A percentile compares a stretch with the other conserved stretches of the same genome.
These are phyloP conservation scores for Paraphaeosphaeria minitans DNA, from an alignment of 2,329 filamentous ascomycete species.

Conservation along the genomic window DNA sequence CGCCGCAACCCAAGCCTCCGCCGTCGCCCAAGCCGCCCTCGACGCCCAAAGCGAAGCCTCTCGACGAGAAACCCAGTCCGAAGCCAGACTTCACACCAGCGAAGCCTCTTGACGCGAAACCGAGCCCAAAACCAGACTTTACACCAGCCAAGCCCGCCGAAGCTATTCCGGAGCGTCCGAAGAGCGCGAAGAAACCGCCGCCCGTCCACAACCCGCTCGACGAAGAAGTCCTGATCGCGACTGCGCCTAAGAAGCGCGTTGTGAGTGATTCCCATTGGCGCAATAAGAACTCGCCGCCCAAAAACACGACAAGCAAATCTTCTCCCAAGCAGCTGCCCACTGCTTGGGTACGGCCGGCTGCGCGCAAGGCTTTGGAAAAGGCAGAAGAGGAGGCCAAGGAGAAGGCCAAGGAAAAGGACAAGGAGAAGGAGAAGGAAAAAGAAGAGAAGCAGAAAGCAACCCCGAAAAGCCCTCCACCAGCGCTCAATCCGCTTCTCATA, in stretches of 20 bases:
- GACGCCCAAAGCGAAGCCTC: constrained; percentile 32
- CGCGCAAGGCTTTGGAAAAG: constrained; percentile 21
- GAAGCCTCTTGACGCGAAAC: constrained; percentile 32
- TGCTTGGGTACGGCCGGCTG: constrained; percentile 46
- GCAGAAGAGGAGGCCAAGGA: constrained; percentile 14
- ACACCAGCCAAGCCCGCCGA: constrained; percentile 33
- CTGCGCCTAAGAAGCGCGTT: constrained; percentile 85
- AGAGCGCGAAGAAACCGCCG: constrained; percentile 38
- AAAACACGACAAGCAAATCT: constrained; percentile 33
- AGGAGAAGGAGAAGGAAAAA: no score
- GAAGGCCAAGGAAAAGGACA: neutral
- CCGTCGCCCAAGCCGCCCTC: constrained; percentile 25
- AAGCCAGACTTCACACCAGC: constrained; percentile 30
- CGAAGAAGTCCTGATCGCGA: constrained; percentile 55
- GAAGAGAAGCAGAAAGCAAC: constrained; percentile 17
- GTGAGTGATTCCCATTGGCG: constrained; percentile 91
- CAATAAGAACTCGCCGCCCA: constrained; percentile 57
- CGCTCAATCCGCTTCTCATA: constrained; percentile 29
- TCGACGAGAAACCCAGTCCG: constrained; percentile 36
- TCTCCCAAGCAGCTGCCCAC: constrained; percentile 44
- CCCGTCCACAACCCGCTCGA: constrained; percentile 47
- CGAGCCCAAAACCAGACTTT: constrained; percentile 34
- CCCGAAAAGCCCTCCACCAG: constrained; percentile 22
- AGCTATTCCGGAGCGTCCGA: constrained; percentile 34
- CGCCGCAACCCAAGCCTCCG: constrained; percentile 14